Evolutionary conservation across 1,139 yeast species (phyloP), one percentile per base, ranked within the genome.

Genomic region (Yamadazyma sp.): DNA sequence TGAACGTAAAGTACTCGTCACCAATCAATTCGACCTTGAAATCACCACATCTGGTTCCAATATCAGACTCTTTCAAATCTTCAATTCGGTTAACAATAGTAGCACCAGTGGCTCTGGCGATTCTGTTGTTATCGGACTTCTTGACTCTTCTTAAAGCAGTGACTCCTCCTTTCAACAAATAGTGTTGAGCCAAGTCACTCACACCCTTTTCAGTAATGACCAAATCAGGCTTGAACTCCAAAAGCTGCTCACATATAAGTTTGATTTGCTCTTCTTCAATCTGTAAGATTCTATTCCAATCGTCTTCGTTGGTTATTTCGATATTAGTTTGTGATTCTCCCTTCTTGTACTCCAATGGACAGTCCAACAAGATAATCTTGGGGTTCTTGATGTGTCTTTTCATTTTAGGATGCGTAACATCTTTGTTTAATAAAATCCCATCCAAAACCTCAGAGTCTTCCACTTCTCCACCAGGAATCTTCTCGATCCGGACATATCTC

Each of bases 131-230:
- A 66, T 94, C 98, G 12, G 95, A 82, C 67, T 94, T 94, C 60
- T 89, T 86, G 35, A 89, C 96, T 67, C 99, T 83, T 75, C 99
- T 82, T 54, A 94, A 74, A 2, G 89, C 96, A 37, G 95, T 78
- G 48, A 90, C 90, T 40, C 95, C 95, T 45, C 96, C 96, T 69
- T 90, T 90, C 57, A 92, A 75, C 50, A 94, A 70, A 64, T 85
- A 90, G 67, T 94, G 99, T 65, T 94, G 99, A 29, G 98, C 99
- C 59, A 94, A 75, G 63, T 94, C 99, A 38, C 96, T 86, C 18
- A 94, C 97, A 50, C 99, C 99, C 75, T 94, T 94, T 64, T 94
- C 99, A 37, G 98, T 94, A 50, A 94, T 84, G 31, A 94, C 97
- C 55, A 94, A 75, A 59, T 87, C 96, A 14, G 98, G 98, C 60